Percentiles rank a stretch among this genome's conserved stretches.
Conservation (phyloP, 257 asterid genomes). For the Capsicum rhomboideum region DNA sequence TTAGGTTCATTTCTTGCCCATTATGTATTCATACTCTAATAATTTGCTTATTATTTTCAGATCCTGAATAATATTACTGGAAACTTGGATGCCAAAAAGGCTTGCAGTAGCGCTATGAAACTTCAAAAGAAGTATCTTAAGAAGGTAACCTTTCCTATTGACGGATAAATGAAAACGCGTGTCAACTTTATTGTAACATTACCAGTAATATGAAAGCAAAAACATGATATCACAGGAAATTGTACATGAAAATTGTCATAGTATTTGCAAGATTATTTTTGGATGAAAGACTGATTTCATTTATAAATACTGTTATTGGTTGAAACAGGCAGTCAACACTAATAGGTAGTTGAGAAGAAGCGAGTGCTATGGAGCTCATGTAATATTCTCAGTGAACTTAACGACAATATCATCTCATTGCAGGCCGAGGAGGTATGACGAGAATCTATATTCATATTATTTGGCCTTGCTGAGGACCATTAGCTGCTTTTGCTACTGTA, state of each 20-base stretch:
- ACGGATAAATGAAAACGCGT: not conserved
- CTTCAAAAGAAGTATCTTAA: constrained; percentile 80
- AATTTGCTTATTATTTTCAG: constrained; percentile 10
- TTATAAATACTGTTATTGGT: no score
- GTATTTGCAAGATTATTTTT: no score
- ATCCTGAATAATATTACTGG: constrained; percentile 80
- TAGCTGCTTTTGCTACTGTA: not conserved
- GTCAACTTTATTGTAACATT: not conserved
- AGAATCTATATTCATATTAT: no score
- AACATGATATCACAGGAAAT: not conserved
- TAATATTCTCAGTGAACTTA: no score
- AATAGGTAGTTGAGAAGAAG: no score
- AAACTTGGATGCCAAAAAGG: constrained; percentile 70
- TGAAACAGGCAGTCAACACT: no score
- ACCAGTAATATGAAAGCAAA: not conserved
- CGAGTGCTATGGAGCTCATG: no score
- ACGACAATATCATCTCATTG: no score
- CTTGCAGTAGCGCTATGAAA: constrained; percentile 67
- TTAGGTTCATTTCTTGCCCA: not conserved
- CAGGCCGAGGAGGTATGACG: no score
- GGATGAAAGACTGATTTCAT: no score
- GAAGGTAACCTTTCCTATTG: constrained; percentile 33
- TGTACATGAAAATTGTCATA: no score
- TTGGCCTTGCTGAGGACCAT: no score
- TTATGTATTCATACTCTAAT: not conserved